Percentiles rank a stretch among this genome's conserved stretches.
phyloP scores from a whole-genome alignment of 2,329 filamentous ascomycete species.

The Aspergillus terreus region DNA sequence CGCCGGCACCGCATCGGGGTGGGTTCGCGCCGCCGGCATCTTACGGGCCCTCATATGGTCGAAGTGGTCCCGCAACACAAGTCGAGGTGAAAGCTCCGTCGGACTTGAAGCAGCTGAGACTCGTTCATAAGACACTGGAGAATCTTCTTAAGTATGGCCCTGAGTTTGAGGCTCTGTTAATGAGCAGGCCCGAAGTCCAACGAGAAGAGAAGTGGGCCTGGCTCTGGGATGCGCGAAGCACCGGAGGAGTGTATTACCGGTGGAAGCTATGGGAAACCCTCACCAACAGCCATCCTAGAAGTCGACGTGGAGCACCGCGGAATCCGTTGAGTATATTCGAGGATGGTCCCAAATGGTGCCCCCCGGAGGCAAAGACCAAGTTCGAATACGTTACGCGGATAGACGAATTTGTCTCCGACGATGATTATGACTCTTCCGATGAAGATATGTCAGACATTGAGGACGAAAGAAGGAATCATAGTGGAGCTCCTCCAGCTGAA shows the following conservation, averaged over 20 bases:
- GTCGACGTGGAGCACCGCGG: constrained; percentile 43
- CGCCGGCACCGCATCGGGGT: constrained; percentile 50
- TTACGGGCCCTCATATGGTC: constrained; percentile 52
- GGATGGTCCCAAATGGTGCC: constrained; percentile 71
- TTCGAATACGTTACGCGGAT: constrained; percentile 77
- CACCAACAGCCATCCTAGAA: constrained; percentile 55
- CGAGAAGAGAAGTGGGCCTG: constrained; percentile 88
- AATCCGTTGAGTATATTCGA: constrained; percentile 65
- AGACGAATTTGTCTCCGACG: constrained; percentile 76
- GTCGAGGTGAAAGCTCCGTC: constrained; percentile 72
- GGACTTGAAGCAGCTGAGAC: constrained; percentile 71
- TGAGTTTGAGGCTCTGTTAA: constrained; percentile 87
- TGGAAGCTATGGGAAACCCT: constrained; percentile 86
- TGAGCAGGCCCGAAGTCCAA: constrained; percentile 80
- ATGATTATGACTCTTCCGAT: constrained; percentile 82
- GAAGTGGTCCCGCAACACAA: constrained; percentile 53
- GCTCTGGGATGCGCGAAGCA: constrained; percentile 81
- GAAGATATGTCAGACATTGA: constrained; percentile 63
- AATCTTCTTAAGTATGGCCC: constrained; percentile 73
- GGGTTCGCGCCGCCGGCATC: constrained; percentile 75
- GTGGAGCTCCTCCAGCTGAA: constrained; percentile 38
- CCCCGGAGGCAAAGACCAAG: constrained; percentile 66
- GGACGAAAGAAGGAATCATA: constrained; percentile 42
- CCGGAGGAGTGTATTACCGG: constrained; percentile 83
- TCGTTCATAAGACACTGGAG: constrained; percentile 88